A percentile compares a stretch with the other conserved stretches of the same genome.
phyloP scores from a whole-genome alignment of 495 filamentous ascomycete genomes.

The Hypoxylon fuscum region DNA sequence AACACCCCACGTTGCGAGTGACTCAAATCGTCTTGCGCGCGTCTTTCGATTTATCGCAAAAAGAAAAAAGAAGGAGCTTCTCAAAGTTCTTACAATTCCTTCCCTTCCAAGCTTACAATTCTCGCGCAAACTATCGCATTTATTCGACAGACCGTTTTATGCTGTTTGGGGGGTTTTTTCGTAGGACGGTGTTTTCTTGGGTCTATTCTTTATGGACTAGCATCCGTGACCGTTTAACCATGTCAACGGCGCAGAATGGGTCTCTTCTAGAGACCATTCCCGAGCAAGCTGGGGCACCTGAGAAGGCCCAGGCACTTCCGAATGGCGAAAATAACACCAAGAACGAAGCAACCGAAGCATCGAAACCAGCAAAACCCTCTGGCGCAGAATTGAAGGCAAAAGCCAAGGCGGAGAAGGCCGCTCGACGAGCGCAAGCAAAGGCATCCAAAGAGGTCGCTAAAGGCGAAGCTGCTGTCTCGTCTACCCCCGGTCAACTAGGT shows the following conservation, averaged over 20 bases:
- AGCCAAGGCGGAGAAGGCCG: conserved; percentile 81
- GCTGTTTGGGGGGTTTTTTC: conserved; percentile 1
- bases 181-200: conserved; percentile 5
- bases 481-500: conserved; percentile 35
- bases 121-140: background rate
- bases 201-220: conserved; percentile 7
- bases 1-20: conserved; percentile 28
- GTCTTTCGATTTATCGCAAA: conserved; percentile 28
- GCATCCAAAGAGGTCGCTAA: conserved; percentile 52
- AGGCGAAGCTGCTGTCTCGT: conserved; percentile 39
- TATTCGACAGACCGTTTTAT: conserved; percentile 3
- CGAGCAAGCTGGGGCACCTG: conserved; percentile 32
- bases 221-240: conserved; percentile 7
- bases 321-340: conserved; percentile 40
- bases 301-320: conserved; percentile 38
- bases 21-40: conserved; percentile 18
- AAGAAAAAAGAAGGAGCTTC: conserved; percentile 13
- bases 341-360: conserved; percentile 12
- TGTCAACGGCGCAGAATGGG: conserved; percentile 29
- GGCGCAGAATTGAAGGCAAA: conserved; percentile 77
- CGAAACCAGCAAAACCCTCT: conserved; percentile 58
- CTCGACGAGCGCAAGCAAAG: conserved; percentile 72
- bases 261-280: conserved; percentile 20
- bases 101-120: background rate
- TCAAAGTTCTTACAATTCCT: conserved; percentile 4